Evolutionary conservation across 148 eudicot species (phyloP).

Genomic region (Heliosperma pusillum): DNA sequence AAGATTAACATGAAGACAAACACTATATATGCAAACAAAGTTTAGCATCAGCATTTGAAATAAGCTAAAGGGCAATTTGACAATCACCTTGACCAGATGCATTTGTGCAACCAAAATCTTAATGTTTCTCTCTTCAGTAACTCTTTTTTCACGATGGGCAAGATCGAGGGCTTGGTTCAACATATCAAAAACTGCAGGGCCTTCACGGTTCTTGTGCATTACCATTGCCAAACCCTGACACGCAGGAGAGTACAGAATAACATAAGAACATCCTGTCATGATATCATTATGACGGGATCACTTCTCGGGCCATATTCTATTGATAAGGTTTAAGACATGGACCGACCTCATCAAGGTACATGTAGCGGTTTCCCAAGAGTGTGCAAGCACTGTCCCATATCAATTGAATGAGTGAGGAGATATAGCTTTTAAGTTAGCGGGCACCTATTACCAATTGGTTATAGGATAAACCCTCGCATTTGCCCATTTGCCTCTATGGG

Average conservation of each 20-base stretch:
- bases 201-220: slow-evolving; percentile 95
- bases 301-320: neutral
- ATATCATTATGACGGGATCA: neutral
- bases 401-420: too few relatives aligned
- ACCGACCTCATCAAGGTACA: neutral
- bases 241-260: slow-evolving; percentile 1
- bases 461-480: too few relatives aligned
- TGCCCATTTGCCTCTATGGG: too few relatives aligned
- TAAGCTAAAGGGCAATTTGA: slow-evolving; percentile 3
- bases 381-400: too few relatives aligned
- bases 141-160: slow-evolving; percentile 59
- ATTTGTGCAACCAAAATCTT: slow-evolving; percentile 85
- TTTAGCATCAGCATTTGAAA: neutral
- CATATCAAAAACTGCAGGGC: slow-evolving; percentile 78
- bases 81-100: slow-evolving; percentile 71
- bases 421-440: too few relatives aligned
- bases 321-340: neutral
- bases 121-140: slow-evolving; percentile 80
- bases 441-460: too few relatives aligned
- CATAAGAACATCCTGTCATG: slow-evolving; percentile 2
- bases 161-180: slow-evolving; percentile 57
- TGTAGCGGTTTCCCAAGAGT: too few relatives aligned
- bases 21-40: neutral
- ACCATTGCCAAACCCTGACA: slow-evolving; percentile 93
- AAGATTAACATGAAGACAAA: neutral